Conservation (phyloP, 2,329 filamentous ascomycete species). For the Xylaria sp. region DNA sequence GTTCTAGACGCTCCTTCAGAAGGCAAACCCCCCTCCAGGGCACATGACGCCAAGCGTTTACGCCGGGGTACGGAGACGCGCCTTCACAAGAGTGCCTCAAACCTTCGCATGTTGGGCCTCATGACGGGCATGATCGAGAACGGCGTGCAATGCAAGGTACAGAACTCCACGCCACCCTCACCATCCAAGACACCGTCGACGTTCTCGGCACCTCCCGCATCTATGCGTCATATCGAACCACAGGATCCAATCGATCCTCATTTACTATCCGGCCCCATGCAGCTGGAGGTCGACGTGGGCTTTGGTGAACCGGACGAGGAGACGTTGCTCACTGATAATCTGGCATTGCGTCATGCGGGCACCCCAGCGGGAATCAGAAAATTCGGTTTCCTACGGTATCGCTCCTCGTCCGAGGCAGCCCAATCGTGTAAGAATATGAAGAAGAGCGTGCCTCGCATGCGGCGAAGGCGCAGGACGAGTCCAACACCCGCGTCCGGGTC, state of each 20-base stretch:
- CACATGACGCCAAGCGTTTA: conserved; percentile 10
- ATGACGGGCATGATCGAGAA: conserved; percentile 41
- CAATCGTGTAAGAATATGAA: conserved; percentile 39
- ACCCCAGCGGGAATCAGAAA: conserved; percentile 35
- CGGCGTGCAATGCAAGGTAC: conserved; percentile 40
- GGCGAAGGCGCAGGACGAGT: conserved; percentile 32
- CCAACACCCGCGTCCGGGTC: conserved; percentile 10
- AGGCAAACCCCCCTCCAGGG: background rate
- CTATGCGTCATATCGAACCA: conserved; percentile 9
- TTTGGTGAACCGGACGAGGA: conserved; percentile 30
- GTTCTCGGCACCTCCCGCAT: background rate
- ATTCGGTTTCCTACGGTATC: conserved; percentile 34
- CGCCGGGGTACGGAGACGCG: conserved; percentile 25
- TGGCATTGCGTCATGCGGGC: conserved; percentile 32
- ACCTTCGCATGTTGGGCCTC: conserved; percentile 31
- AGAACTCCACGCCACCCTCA: conserved; percentile 28
- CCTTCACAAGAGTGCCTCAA: conserved; percentile 28
- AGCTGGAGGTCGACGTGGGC: conserved; percentile 34
- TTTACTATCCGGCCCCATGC: conserved; percentile 21
- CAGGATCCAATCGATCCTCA: conserved; percentile 22
- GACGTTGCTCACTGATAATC: conserved; percentile 21
- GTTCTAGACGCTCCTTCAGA: background rate
- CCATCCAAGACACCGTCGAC: conserved; percentile 18
- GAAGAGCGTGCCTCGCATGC: conserved; percentile 39
- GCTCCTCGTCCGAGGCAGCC: conserved; percentile 38